phyloP scores from a whole-genome alignment of 352 stramenopile genomes.

The Phytophthora fragariaefolia region DNA sequence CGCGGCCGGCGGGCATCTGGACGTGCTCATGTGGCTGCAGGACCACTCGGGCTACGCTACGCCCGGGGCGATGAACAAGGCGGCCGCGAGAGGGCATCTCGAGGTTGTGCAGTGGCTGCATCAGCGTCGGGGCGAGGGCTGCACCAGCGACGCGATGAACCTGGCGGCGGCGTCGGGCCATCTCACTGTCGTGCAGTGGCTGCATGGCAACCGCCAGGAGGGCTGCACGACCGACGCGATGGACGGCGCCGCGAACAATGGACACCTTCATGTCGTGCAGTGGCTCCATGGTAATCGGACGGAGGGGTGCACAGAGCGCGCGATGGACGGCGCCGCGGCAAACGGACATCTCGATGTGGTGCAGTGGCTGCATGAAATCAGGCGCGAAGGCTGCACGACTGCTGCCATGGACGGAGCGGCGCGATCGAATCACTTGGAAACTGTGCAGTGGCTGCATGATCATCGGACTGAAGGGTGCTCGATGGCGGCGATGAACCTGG shows the following conservation, averaged over 20 bases:
- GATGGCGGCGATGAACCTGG: constrained; percentile 31
- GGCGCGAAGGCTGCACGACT: constrained; percentile 25
- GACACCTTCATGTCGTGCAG: constrained; percentile 25
- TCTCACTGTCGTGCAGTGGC: constrained; percentile 28
- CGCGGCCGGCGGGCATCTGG: constrained; percentile 31
- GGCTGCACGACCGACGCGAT: constrained; percentile 30
- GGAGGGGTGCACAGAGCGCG: constrained; percentile 33
- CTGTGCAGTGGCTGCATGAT: constrained; percentile 21
- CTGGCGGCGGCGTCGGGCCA: constrained; percentile 26
- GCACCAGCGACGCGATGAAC: constrained; percentile 32
- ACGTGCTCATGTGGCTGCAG: constrained; percentile 38
- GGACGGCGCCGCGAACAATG: constrained; percentile 29
- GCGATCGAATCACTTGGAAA: constrained; percentile 22
- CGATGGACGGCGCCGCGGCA: constrained; percentile 38
- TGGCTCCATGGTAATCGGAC: constrained; percentile 30
- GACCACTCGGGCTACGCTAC: constrained; percentile 40
- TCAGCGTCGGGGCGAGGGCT: constrained; percentile 24
- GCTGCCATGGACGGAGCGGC: constrained; percentile 35
- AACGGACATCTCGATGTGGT: constrained; percentile 26
- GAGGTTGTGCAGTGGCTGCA: constrained; percentile 44
- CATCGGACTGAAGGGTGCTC: constrained; percentile 21
- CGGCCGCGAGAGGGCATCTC: constrained; percentile 56
- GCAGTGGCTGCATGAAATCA: constrained; percentile 23
- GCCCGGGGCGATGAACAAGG: constrained; percentile 60
- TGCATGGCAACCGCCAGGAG: constrained; percentile 25